Percentiles rank a stretch among this genome's conserved stretches.
These are phyloP conservation scores for Aspergillus haitiensis DNA, from an alignment of 495 filamentous ascomycete genomes.

Conservation along the genomic window DNA sequence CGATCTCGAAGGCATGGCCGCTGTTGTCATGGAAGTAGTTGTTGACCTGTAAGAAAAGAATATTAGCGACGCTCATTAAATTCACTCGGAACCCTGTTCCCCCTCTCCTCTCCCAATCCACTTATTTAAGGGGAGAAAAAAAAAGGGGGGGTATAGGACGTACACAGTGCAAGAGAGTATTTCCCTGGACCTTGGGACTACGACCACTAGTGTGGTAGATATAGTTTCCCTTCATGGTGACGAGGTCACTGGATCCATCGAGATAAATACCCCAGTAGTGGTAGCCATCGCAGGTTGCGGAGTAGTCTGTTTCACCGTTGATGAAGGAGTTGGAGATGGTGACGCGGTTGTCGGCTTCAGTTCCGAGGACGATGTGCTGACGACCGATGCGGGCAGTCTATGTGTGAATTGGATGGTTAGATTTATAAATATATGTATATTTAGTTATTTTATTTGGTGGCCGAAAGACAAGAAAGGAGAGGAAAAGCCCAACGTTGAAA, in stretches of 20 bases:
- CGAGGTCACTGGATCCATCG: slow-evolving; percentile 39
- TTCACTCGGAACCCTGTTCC: too few species aligned
- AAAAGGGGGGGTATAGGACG: neutral
- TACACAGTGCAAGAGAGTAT: slow-evolving; percentile 45
- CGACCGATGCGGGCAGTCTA: slow-evolving; percentile 47
- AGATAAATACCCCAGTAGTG: slow-evolving; percentile 51
- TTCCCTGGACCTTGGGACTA: slow-evolving; percentile 43
- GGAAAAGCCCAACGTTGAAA: neutral
- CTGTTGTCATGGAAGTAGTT: slow-evolving; percentile 58
- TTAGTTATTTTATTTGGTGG: neutral
- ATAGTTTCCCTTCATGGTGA: slow-evolving; percentile 51
- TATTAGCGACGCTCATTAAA: too few species aligned
- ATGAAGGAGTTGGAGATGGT: slow-evolving; percentile 51
- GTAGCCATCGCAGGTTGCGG: slow-evolving; percentile 47
- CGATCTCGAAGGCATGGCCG: slow-evolving; percentile 60
- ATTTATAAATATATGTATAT: neutral
- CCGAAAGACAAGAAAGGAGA: slow-evolving; percentile 22
- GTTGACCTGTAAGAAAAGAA: slow-evolving; percentile 45
- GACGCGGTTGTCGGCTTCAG: slow-evolving; percentile 40
- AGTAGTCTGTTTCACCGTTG: slow-evolving; percentile 40
- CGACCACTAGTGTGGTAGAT: slow-evolving; percentile 49
- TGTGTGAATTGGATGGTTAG: neutral
- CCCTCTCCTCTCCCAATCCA: too few species aligned
- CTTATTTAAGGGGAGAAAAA: neutral
- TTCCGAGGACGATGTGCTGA: slow-evolving; percentile 48